Evolutionary conservation across 1,139 yeast species (phyloP).

Genomic region (Meyerozyma sp.): DNA sequence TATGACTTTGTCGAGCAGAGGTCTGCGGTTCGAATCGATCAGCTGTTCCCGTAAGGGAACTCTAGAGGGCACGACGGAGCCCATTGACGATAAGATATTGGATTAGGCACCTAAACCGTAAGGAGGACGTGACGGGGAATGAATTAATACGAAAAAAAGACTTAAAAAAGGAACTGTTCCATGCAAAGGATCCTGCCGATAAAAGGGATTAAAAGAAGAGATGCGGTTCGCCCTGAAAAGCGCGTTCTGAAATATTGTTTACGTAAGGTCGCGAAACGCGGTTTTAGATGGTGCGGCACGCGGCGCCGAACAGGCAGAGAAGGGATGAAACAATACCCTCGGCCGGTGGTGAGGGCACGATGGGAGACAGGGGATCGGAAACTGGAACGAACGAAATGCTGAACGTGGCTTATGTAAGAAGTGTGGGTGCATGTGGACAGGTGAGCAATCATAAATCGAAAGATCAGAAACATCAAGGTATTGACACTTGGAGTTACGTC

Average conservation of each 20-base stretch:
- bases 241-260: conserved; percentile 2
- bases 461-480: no score
- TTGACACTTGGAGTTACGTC: no score
- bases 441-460: no score
- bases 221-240: conserved; percentile 1
- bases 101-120: neutral
- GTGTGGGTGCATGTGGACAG: neutral
- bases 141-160: neutral
- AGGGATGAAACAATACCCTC: neutral
- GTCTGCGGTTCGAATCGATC: conserved; percentile 3
- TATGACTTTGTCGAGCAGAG: conserved; percentile 4
- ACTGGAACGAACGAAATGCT: no score
- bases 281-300: neutral
- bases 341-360: neutral
- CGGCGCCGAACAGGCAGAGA: neutral
- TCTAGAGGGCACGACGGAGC: conserved; percentile 7
- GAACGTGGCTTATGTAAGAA: neutral
- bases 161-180: neutral
- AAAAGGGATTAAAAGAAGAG: neutral
- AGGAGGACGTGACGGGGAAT: neutral
- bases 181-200: neutral
- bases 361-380: no score
- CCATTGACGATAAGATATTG: neutral
- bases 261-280: conserved; percentile 2
- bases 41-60: conserved; percentile 14